Percentiles rank a stretch among this genome's conserved stretches.
Conservation (phyloP, 352 stramenopile genomes). For the Globisporangium ultimum region DNA sequence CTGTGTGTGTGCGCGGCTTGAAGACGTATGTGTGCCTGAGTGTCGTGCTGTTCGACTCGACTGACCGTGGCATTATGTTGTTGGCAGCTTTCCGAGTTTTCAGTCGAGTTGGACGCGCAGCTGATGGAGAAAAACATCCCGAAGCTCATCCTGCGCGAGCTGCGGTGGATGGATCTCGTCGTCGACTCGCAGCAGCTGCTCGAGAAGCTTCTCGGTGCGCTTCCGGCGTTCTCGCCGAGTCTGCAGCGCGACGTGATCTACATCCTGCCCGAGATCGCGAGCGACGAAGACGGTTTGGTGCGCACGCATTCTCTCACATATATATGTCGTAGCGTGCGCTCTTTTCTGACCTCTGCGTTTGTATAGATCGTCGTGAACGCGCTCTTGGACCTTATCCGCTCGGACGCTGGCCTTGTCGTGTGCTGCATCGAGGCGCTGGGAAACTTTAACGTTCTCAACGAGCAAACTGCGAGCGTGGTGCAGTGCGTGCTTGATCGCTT, state of each 20-base stretch:
- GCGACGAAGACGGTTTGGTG: slow-evolving; percentile 40
- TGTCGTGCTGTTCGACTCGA: neutral
- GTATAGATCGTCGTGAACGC: slow-evolving; percentile 38
- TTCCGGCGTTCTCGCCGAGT: slow-evolving; percentile 37
- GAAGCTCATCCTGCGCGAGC: slow-evolving; percentile 60
- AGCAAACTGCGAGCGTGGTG: slow-evolving; percentile 35
- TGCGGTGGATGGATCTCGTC: slow-evolving; percentile 60
- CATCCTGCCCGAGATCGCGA: slow-evolving; percentile 58
- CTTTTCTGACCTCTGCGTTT: neutral
- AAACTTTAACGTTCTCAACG: slow-evolving; percentile 53
- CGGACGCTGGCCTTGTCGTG: slow-evolving; percentile 42
- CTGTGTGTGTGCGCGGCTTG: too few species aligned
- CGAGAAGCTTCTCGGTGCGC: slow-evolving; percentile 45
- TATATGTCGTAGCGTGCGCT: neutral
- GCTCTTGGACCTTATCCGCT: slow-evolving; percentile 54
- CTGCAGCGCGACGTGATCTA: slow-evolving; percentile 68
- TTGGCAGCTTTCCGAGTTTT: slow-evolving; percentile 37
- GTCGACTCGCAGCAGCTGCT: slow-evolving; percentile 39
- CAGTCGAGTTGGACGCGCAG: slow-evolving; percentile 28
- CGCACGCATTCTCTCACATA: neutral
- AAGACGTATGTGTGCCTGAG: neutral
- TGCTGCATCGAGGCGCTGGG: slow-evolving; percentile 57
- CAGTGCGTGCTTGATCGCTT: slow-evolving; percentile 45
- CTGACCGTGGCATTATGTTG: too few species aligned
- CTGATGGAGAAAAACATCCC: slow-evolving; percentile 49